phyloP scores from a whole-genome alignment of 495 filamentous ascomycete genomes.

The Aspergillus saccharolyticus region DNA sequence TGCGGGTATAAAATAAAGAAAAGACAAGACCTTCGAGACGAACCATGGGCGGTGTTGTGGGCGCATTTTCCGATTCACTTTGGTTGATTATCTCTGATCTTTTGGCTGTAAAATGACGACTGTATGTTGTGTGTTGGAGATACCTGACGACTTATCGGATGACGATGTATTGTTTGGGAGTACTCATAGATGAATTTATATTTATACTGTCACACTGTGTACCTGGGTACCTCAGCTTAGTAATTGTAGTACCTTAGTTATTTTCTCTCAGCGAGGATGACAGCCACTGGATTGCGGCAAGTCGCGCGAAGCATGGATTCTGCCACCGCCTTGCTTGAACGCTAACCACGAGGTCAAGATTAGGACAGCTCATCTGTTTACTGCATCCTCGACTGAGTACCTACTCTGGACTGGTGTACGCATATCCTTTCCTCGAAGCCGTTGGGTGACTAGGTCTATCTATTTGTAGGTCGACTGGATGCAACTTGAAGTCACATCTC shows the following conservation, averaged over 20 bases:
- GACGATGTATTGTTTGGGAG: neutral
- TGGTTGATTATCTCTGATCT: slow-evolving; percentile 19
- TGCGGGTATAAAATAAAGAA: neutral
- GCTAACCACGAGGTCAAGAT: neutral
- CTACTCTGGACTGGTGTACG: too few relatives aligned
- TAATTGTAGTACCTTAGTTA: too few relatives aligned
- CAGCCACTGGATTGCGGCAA: neutral
- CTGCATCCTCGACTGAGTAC: too few relatives aligned
- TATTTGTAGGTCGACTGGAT: neutral
- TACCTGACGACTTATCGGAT: neutral
- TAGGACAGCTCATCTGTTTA: slow-evolving; percentile 15
- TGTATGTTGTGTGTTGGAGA: neutral
- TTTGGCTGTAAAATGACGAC: neutral
- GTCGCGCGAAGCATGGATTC: neutral
- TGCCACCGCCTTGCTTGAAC: slow-evolving; percentile 9
- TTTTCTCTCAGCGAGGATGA: neutral
- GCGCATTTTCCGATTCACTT: slow-evolving; percentile 16
- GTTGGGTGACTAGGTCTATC: neutral
- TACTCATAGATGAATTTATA: neutral
- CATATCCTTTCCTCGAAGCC: too few relatives aligned
- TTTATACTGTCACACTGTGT: too few relatives aligned
- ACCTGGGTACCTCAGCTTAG: too few relatives aligned
- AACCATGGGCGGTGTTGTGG: slow-evolving; percentile 36
- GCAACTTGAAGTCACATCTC: neutral
- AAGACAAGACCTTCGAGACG: slow-evolving; percentile 21